phyloP scores from a whole-genome alignment of 495 filamentous ascomycete species.

The Filosporella fistucella region DNA sequence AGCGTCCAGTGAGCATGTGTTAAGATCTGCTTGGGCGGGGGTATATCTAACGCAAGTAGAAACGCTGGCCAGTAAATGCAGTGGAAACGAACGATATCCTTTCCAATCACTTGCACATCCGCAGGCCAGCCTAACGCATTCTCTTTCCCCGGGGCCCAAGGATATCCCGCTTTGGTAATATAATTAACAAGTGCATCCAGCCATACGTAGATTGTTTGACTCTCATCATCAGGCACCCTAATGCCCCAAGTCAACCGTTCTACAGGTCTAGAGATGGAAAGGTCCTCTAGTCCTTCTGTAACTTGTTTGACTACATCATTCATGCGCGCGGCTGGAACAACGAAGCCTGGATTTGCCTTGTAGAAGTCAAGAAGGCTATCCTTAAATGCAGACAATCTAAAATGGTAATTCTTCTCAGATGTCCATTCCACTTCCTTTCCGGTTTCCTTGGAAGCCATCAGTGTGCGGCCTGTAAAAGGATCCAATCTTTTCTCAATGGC shows the following conservation, averaged over 20 bases:
- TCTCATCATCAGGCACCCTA: slow-evolving; percentile 74
- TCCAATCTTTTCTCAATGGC: slow-evolving; percentile 70
- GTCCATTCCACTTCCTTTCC: slow-evolving; percentile 92
- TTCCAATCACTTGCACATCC: slow-evolving; percentile 87
- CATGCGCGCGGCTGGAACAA: slow-evolving; percentile 64
- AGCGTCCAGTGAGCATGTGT: slow-evolving; percentile 96
- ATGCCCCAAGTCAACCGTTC: slow-evolving; percentile 86
- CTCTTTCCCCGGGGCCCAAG: slow-evolving; percentile 59
- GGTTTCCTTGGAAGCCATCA: slow-evolving; percentile 82
- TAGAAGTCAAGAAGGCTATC: slow-evolving; percentile 77
- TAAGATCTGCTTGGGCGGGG: slow-evolving; percentile 75
- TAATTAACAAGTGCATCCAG: slow-evolving; percentile 95
- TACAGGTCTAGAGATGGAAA: slow-evolving; percentile 81
- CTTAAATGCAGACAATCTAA: slow-evolving; percentile 77
- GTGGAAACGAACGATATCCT: slow-evolving; percentile 95
- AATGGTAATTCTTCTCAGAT: slow-evolving; percentile 93
- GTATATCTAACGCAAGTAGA: slow-evolving; percentile 81
- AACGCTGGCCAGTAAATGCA: slow-evolving; percentile 98
- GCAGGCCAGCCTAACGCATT: slow-evolving; percentile 74
- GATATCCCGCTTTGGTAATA: slow-evolving; percentile 81
- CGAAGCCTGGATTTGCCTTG: slow-evolving; percentile 60
- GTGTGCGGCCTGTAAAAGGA: slow-evolving; percentile 73
- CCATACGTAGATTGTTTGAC: slow-evolving; percentile 97
- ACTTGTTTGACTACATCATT: slow-evolving; percentile 67
- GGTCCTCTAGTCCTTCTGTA: slow-evolving; percentile 66